A percentile compares a stretch with the other conserved stretches of the same genome.
These are phyloP conservation scores for Suhomyces xylopsoci DNA, from an alignment of 805 yeast species.

Conservation along the genomic window DNA sequence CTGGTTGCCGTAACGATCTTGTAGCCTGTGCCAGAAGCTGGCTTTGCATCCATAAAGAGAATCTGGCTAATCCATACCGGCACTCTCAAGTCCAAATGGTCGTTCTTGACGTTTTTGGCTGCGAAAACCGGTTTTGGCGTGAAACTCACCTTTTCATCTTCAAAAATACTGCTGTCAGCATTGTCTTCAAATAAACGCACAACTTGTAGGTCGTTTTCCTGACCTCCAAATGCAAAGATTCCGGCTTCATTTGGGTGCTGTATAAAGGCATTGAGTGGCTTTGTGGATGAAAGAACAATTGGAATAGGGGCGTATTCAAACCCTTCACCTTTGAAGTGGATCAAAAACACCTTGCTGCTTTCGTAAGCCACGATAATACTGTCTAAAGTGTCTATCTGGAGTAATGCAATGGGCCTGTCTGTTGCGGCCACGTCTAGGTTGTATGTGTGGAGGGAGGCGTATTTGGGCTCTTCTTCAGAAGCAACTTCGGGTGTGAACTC, in stretches of 20 bases:
- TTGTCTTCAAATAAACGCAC: conserved; percentile 33
- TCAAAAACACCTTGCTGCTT: conserved; percentile 41
- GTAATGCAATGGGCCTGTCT: conserved; percentile 33
- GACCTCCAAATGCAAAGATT: conserved; percentile 80
- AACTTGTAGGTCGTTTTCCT: conserved; percentile 68
- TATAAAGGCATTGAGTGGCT: conserved; percentile 48
- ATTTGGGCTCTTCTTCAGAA: conserved; percentile 34
- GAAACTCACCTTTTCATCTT: conserved; percentile 16
- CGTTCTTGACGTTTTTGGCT: conserved; percentile 82
- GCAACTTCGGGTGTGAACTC: conserved; percentile 20
- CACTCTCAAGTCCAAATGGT: conserved; percentile 71
- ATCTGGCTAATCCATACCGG: conserved; percentile 77
- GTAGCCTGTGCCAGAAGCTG: conserved; percentile 28
- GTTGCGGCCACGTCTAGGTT: conserved; percentile 19
- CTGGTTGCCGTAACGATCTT: conserved; percentile 64
- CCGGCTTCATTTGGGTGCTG: conserved; percentile 47
- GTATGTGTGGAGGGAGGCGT: conserved; percentile 31
- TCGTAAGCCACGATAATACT: conserved; percentile 45
- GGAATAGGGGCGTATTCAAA: conserved; percentile 30
- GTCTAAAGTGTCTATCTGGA: conserved; percentile 25
- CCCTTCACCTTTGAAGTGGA: conserved; percentile 28
- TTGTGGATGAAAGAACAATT: conserved; percentile 34
- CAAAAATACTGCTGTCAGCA: conserved; percentile 15
- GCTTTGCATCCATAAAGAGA: conserved; percentile 36
- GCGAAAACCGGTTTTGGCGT: conserved; percentile 47